These are phyloP conservation scores for Pythium monospermum DNA, from an alignment of 352 stramenopile genomes.

Conservation along the genomic window DNA sequence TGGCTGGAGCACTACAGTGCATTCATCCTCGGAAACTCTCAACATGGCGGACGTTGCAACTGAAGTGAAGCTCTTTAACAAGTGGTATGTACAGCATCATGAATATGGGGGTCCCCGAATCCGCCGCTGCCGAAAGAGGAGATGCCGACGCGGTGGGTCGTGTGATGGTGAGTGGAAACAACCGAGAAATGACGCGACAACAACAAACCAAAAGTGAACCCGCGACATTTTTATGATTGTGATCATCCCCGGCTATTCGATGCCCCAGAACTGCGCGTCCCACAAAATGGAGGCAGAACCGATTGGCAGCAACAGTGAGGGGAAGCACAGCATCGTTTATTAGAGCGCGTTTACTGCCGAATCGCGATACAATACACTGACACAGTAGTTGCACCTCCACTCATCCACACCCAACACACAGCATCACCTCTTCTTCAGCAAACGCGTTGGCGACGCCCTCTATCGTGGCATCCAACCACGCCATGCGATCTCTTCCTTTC, in stretches of 20 bases:
- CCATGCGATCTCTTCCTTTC: no score
- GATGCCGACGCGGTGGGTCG: conserved; percentile 1
- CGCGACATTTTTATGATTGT: not conserved
- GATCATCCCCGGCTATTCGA: conserved; percentile 2
- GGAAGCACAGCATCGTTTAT: no score
- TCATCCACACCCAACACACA: no score
- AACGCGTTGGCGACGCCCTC: no score
- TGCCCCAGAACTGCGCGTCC: no score
- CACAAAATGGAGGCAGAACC: no score
- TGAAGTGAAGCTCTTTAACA: conserved; percentile 95
- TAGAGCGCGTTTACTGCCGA: no score
- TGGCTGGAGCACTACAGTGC: conserved; percentile 18
- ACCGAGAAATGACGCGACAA: conserved; percentile 8
- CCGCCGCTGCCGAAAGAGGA: not conserved
- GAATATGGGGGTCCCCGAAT: conserved; percentile 6
- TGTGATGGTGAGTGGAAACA: conserved; percentile 1
- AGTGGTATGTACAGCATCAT: conserved; percentile 69
- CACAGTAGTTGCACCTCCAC: no score
- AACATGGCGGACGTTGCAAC: conserved; percentile 90
- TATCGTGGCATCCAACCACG: no score
- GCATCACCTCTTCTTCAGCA: no score
- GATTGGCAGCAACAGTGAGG: no score
- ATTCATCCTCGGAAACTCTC: conserved; percentile 88
- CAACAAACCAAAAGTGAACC: not conserved
- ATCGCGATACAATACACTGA: no score